phyloP scores from a whole-genome alignment of 441 rosid genomes.

The Caryocar brasiliense region DNA sequence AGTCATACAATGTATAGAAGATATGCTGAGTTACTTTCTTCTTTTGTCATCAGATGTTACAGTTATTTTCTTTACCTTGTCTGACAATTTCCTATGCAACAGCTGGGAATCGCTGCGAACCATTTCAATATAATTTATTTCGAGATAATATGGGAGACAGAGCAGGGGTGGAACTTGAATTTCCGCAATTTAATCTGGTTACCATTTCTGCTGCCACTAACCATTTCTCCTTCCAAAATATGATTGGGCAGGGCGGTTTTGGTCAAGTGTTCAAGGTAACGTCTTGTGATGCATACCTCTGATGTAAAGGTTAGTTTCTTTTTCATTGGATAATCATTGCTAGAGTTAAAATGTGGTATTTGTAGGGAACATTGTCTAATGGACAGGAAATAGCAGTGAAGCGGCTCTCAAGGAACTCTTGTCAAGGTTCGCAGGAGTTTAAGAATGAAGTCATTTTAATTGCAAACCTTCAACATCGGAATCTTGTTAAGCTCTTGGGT shows the following conservation, averaged over 20 bases:
- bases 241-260: constrained; percentile 73
- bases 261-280: constrained; percentile 72
- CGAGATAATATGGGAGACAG: constrained; percentile 42
- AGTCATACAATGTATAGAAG: no score
- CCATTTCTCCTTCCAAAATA: constrained; percentile 41
- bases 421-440: constrained; percentile 20
- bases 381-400: constrained; percentile 25
- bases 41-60: no score
- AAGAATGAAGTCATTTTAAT: constrained; percentile 24
- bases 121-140: no score
- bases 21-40: no score
- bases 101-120: no score
- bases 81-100: no score
- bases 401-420: constrained; percentile 8
- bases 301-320: no score
- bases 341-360: no score
- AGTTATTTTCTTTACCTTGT: no score
- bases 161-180: constrained; percentile 44
- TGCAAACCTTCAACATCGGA: constrained; percentile 26
- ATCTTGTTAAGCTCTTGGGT: constrained; percentile 20
- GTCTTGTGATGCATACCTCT: background rate
- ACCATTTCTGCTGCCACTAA: constrained; percentile 50
- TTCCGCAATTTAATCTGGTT: constrained; percentile 52
- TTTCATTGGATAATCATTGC: no score
- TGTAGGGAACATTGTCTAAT: constrained; percentile 15